These are phyloP conservation scores for Aplosporella prunicola DNA, from an alignment of 2,329 filamentous ascomycete genomes.

Conservation along the genomic window DNA sequence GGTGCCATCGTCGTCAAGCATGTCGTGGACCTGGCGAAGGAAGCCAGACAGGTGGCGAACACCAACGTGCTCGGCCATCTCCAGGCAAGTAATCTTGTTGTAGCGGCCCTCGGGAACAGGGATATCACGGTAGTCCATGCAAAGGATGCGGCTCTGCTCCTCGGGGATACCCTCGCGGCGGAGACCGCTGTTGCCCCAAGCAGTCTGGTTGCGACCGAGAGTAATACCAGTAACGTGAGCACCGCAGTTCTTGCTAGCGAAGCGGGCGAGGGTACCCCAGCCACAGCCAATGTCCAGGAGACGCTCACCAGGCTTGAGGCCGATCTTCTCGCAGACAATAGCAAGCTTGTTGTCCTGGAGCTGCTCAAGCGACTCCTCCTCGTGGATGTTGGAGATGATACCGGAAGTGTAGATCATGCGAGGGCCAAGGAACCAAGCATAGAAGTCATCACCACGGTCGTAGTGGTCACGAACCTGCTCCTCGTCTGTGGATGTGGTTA, in stretches of 20 bases:
- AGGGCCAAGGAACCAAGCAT: conserved; percentile 94
- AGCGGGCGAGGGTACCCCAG: conserved; percentile 93
- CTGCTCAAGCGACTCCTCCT: conserved; percentile 85
- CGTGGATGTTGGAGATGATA: conserved; percentile 77
- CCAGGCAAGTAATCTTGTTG: conserved; percentile 92
- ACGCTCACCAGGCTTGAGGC: conserved; percentile 66
- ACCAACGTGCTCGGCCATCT: conserved; percentile 98
- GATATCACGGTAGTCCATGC: conserved; percentile 96
- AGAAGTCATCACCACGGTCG: conserved; percentile 96
- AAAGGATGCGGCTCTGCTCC: conserved; percentile 82
- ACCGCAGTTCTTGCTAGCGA: conserved; percentile 85
- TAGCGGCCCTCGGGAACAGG: conserved; percentile 68
- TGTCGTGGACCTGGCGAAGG: conserved; percentile 78
- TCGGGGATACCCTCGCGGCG: conserved; percentile 73
- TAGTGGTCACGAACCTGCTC: conserved; percentile 98
- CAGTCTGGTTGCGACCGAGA: conserved; percentile 90
- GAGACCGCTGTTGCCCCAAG: conserved; percentile 88
- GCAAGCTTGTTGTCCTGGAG: conserved; percentile 96
- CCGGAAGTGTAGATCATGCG: conserved; percentile 99
- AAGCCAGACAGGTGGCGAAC: conserved; percentile 78
- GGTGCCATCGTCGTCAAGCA: conserved; percentile 91
- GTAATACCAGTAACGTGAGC: conserved; percentile 82
- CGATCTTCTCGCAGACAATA: conserved; percentile 93
- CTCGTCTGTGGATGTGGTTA: conserved; percentile 56
- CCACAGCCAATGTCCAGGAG: conserved; percentile 95